Evolutionary conservation across 306 rosid species (phyloP).

Genomic region (Lupinus albus): DNA sequence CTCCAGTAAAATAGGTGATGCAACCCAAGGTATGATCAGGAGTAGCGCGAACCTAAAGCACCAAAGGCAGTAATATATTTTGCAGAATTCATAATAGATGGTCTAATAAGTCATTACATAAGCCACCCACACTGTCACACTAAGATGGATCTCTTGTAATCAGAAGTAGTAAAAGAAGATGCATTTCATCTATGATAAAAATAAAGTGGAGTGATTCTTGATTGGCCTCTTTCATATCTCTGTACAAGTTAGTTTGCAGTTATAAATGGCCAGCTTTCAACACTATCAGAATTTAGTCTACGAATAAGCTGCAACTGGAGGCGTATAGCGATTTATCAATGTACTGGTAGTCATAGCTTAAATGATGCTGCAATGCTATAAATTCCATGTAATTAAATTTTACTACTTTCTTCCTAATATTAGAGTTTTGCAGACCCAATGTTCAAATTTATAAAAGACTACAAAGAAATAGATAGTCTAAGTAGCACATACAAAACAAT

Average conservation of each 20-base stretch:
- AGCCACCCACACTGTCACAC: too few species aligned
- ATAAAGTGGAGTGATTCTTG: slow-evolving; percentile 1
- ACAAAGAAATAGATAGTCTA: not conserved
- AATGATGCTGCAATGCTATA: slow-evolving; percentile 10
- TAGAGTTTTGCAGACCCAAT: not conserved
- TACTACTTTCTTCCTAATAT: slow-evolving; percentile 3
- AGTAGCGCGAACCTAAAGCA: slow-evolving; percentile 77
- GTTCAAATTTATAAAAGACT: slow-evolving; percentile 21
- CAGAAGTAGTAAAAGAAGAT: not conserved
- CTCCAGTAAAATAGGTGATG: slow-evolving; percentile 90
- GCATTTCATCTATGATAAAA: not conserved
- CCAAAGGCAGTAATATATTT: slow-evolving; percentile 9
- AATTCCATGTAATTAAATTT: slow-evolving; percentile 27
- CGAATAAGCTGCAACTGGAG: not conserved
- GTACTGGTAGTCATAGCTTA: not conserved
- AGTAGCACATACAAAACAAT: slow-evolving; percentile 1
- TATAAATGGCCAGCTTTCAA: slow-evolving; percentile 12
- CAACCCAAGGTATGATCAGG: slow-evolving; percentile 96
- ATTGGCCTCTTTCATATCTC: slow-evolving; percentile 18
- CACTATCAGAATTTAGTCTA: not conserved
- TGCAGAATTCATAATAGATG: not conserved
- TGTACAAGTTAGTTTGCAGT: slow-evolving; percentile 25
- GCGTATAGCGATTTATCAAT: not conserved
- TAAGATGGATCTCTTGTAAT: not conserved
- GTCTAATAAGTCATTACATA: too few species aligned